A percentile compares a stretch with the other conserved stretches of the same genome.
These are phyloP conservation scores for Astraeus odoratus DNA, from an alignment of 768 basidiomycete genomes.

Conservation along the genomic window DNA sequence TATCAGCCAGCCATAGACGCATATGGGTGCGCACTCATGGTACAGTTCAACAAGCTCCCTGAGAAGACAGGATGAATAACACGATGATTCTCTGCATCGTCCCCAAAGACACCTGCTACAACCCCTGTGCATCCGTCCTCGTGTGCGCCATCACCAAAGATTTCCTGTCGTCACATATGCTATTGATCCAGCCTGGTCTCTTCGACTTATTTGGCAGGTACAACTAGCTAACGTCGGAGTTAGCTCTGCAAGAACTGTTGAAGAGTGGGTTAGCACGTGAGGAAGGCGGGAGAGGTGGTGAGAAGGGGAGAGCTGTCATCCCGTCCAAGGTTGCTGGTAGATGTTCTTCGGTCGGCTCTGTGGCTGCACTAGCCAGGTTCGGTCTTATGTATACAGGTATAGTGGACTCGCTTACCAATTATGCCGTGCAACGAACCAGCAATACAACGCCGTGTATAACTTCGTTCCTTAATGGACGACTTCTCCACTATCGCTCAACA, in stretches of 20 bases:
- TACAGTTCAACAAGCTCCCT: constrained; percentile 59
- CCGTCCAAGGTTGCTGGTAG: constrained; percentile 52
- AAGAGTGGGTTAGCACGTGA: constrained; percentile 39
- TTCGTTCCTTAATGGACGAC: neutral
- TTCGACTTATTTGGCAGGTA: constrained; percentile 83
- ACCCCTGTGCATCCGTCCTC: constrained; percentile 53
- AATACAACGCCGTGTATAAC: constrained; percentile 61
- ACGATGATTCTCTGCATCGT: constrained; percentile 4
- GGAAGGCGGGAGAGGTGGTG: constrained; percentile 4
- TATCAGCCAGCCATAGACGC: constrained; percentile 80
- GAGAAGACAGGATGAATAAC: constrained; percentile 3
- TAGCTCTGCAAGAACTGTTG: constrained; percentile 56
- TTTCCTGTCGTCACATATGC: constrained; percentile 21
- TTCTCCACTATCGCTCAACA: no score
- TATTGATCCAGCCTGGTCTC: constrained; percentile 3
- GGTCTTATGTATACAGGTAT: constrained; percentile 51
- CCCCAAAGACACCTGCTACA: constrained; percentile 52
- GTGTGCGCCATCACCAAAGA: constrained; percentile 50
- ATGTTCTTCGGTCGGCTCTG: constrained; percentile 75
- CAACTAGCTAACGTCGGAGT: constrained; percentile 62
- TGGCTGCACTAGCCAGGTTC: constrained; percentile 40
- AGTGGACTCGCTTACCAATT: constrained; percentile 75
- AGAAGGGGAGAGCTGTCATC: constrained; percentile 33
- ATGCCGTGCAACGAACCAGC: constrained; percentile 50
- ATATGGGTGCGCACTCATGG: constrained; percentile 65